Base-by-base conservation (phyloP, 2,329 filamentous ascomycete species). In the Didymella segeticola region DNA sequence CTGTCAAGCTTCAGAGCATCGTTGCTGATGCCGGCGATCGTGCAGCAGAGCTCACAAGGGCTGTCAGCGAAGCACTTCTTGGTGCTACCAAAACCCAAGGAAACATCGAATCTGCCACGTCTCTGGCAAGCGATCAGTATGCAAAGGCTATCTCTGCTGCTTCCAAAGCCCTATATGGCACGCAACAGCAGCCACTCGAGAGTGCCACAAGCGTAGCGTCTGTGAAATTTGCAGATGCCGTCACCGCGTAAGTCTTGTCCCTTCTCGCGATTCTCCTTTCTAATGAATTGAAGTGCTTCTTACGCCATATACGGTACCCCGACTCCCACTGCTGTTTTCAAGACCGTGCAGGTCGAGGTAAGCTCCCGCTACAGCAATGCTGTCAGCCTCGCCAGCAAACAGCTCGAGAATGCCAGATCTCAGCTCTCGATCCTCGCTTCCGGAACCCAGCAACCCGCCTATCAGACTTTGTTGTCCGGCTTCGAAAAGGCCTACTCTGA, bases 401-500 rank as follows among this genome's bases (percentile, higher is more conserved):
- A 88, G 47, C 90, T 90, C 62, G 63, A 68, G 27, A 84, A 85
- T 19, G 89, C 89, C 9, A 84, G 86, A 64, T 88, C 88, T 1
- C 80, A 85, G 22, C 79, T 89, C 2, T 90, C 88, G 1, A 83
- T 80, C 4, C 83, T 90, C 64, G 82, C 91, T 31, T 86, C 84
- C 23, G 89, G 88, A 26, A 86, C 86, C 20, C 84, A 88, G 1
- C 84, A 89, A 66, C 89, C 89, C 7, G 81, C 84, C 4, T 86
- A 91, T 57, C 80, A 90, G 62, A 80, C 90, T 57, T 83, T 91
- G 70, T 77, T 90, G 11, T 83, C 87, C 8, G 89, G 88, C 0
- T 83, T 89, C 9, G 86, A 87, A 8, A 82, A 80, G 5, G 88
- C 84, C 1, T 92, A 91, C 67, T 87, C 87, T 27, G 82, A 83